phyloP scores from a whole-genome alignment of 305 asterid genomes.

The Fraxinus nigra region DNA sequence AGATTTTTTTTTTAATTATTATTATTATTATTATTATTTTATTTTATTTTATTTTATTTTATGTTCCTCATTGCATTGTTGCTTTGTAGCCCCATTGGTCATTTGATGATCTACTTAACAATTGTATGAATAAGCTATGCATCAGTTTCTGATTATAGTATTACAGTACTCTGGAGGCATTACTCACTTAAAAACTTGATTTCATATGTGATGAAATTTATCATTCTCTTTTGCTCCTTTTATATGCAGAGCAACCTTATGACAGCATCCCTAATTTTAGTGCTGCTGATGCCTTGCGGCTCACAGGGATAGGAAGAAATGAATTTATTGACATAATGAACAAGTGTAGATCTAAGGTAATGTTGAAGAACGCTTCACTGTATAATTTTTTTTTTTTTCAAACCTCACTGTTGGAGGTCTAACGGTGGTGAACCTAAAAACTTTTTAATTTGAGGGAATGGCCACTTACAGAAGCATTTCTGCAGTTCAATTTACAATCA shows the following conservation, averaged over 20 bases:
- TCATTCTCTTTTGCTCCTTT: constrained; percentile 18
- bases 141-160: not conserved
- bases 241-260: constrained; percentile 94
- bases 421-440: constrained; percentile 14
- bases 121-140: not conserved
- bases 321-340: constrained; percentile 99
- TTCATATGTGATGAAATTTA: constrained; percentile 2
- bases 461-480: constrained; percentile 14
- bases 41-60: not conserved
- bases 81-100: constrained; percentile 6
- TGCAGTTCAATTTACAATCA: constrained; percentile 17
- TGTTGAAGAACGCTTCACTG: constrained; percentile 25
- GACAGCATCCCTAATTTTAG: constrained; percentile 99
- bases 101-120: constrained; percentile 1
- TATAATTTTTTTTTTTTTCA: not conserved
- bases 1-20: not conserved
- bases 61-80: not conserved
- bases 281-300: constrained; percentile 96
- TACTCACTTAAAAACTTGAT: constrained; percentile 6
- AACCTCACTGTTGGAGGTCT: not conserved
- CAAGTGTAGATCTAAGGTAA: constrained; percentile 99
- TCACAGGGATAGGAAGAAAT: constrained; percentile 94
- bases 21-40: not conserved
- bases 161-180: constrained; percentile 2
- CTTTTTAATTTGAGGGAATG: constrained; percentile 13